Percentiles rank a stretch among this genome's conserved stretches.
Evolutionary conservation across 371 early-diverging fungal genomes (phyloP).

Genomic region (Cokeromyces recurvatus): DNA sequence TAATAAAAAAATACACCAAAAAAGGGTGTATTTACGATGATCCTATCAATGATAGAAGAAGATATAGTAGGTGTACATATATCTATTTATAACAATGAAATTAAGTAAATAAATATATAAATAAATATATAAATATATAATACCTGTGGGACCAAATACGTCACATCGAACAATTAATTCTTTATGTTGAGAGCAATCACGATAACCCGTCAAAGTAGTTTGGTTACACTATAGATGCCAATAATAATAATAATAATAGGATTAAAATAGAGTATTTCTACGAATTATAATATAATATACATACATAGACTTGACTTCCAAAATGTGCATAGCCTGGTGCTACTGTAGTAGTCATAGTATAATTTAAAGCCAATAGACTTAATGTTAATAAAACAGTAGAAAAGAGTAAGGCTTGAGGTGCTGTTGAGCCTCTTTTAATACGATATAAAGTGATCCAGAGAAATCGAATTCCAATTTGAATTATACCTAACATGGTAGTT

Average conservation of each 20-base stretch:
- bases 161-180: slow-evolving; percentile 52
- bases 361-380: slow-evolving; percentile 47
- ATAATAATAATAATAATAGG: background rate
- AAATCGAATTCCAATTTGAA: slow-evolving; percentile 58
- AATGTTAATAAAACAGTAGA: slow-evolving; percentile 45
- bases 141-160: slow-evolving; percentile 47
- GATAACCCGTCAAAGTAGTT: slow-evolving; percentile 19
- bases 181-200: slow-evolving; percentile 44
- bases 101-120: slow-evolving; percentile 11
- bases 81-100: slow-evolving; percentile 33
- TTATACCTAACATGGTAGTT: slow-evolving; percentile 56
- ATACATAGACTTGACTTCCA: slow-evolving; percentile 57
- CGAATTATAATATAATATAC: background rate
- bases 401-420: slow-evolving; percentile 56
- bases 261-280: background rate
- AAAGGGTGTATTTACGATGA: slow-evolving; percentile 47
- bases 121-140: background rate
- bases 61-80: slow-evolving; percentile 54
- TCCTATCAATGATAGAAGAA: slow-evolving; percentile 46
- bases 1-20: slow-evolving; percentile 56
- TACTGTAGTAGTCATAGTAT: slow-evolving; percentile 49
- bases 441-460: slow-evolving; percentile 57
- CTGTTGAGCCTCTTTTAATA: slow-evolving; percentile 48
- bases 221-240: slow-evolving; percentile 42
- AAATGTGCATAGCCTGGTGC: slow-evolving; percentile 58